phyloP scores from a whole-genome alignment of 169 alveolate genomes.

The Plasmodium malariae region DNA sequence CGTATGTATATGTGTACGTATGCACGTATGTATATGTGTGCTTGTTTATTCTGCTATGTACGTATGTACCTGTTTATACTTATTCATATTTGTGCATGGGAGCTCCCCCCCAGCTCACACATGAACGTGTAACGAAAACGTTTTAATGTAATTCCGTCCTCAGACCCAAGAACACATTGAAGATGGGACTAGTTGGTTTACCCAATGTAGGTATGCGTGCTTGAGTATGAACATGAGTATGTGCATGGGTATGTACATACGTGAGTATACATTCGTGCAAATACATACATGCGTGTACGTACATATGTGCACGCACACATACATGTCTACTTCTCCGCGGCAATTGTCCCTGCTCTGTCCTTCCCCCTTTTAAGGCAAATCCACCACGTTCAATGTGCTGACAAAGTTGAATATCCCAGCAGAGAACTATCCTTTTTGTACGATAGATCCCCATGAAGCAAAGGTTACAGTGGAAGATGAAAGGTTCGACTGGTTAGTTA shows the following conservation, averaged over 20 bases:
- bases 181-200: constrained; percentile 99
- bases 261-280: constrained; percentile 66
- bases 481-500: constrained; percentile 94
- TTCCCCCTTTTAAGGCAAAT: constrained; percentile 91
- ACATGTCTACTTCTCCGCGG: constrained; percentile 85
- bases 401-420: constrained; percentile 96
- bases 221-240: constrained; percentile 95
- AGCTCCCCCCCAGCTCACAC: too few species aligned
- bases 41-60: too few species aligned
- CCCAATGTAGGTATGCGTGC: constrained; percentile 99
- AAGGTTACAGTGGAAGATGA: constrained; percentile 93
- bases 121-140: background rate
- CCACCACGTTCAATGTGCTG: constrained; percentile 97
- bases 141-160: background rate
- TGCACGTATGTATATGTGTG: background rate
- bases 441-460: constrained; percentile 97
- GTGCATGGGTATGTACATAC: constrained; percentile 91
- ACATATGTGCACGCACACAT: too few species aligned
- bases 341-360: constrained; percentile 82
- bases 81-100: too few species aligned
- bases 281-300: too few species aligned
- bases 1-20: too few species aligned
- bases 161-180: constrained; percentile 92
- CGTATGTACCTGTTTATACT: background rate
- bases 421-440: constrained; percentile 98